These are phyloP conservation scores for Zasmidium angulare DNA, from an alignment of 2,329 filamentous ascomycete species.

Conservation along the genomic window DNA sequence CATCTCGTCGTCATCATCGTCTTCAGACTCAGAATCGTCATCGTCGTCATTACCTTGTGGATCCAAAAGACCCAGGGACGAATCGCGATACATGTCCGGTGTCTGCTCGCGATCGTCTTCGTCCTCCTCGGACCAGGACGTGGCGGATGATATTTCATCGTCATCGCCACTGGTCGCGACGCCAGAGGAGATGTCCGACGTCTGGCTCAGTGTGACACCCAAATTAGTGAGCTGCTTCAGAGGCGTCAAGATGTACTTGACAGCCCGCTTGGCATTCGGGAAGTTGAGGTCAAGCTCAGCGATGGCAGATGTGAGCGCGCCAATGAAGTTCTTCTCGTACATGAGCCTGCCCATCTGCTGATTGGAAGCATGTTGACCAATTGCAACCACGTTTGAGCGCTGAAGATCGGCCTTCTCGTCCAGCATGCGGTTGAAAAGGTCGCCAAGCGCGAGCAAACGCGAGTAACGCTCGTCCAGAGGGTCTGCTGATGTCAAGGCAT, in stretches of 20 bases:
- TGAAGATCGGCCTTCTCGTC: constrained; percentile 67
- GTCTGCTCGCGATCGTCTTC: constrained; percentile 73
- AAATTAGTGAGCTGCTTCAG: constrained; percentile 84
- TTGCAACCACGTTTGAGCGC: constrained; percentile 36
- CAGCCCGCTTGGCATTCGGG: constrained; percentile 85
- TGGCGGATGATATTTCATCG: constrained; percentile 83
- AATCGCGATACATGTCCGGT: constrained; percentile 94
- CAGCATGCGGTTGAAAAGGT: constrained; percentile 91
- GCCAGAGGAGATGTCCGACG: constrained; percentile 66
- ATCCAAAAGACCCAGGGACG: constrained; percentile 91
- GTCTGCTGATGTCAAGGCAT: constrained; percentile 76
- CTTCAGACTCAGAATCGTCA: constrained; percentile 17
- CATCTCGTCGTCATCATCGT: constrained; percentile 75
- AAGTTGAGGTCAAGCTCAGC: constrained; percentile 95
- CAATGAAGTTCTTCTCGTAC: constrained; percentile 97
- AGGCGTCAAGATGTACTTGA: constrained; percentile 93
- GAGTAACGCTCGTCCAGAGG: constrained; percentile 82
- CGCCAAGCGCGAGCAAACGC: constrained; percentile 80
- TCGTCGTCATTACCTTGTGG: constrained; percentile 78
- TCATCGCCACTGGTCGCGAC: constrained; percentile 65
- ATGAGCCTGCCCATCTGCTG: constrained; percentile 88
- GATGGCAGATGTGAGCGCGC: constrained; percentile 84
- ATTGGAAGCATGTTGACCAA: constrained; percentile 54
- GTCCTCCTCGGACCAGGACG: constrained; percentile 79
- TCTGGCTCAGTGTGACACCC: constrained; percentile 80